These are phyloP conservation scores for Clavispora phyllophila DNA, from an alignment of 805 yeast species.

Conservation along the genomic window DNA sequence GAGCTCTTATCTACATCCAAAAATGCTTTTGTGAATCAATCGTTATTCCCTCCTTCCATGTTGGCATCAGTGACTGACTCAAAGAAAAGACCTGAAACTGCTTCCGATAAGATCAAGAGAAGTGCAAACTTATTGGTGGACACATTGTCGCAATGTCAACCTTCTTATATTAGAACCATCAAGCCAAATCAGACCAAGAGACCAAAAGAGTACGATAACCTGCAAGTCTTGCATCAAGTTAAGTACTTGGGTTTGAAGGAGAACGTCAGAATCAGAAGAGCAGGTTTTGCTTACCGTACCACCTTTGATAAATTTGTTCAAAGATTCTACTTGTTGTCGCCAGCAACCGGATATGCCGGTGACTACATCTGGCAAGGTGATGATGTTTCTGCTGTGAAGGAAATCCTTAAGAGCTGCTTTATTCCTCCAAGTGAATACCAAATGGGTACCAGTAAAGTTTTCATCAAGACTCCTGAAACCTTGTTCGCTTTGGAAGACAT, in stretches of 20 bases:
- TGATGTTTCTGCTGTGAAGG: conserved; percentile 46
- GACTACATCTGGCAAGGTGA: conserved; percentile 58
- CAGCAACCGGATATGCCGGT: conserved; percentile 88
- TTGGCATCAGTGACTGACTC: conserved; percentile 43
- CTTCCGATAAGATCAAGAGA: conserved; percentile 87
- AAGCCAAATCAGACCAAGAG: conserved; percentile 93
- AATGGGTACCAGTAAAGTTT: conserved; percentile 86
- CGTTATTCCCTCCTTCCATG: conserved; percentile 36
- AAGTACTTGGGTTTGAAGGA: conserved; percentile 95
- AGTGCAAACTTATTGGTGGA: conserved; percentile 89
- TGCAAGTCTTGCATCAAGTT: conserved; percentile 90
- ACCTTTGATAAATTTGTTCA: conserved; percentile 95
- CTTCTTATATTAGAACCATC: conserved; percentile 95
- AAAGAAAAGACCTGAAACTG: conserved; percentile 86
- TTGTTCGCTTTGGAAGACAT: conserved; percentile 90
- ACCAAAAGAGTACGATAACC: conserved; percentile 82
- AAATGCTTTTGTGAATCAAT: conserved; percentile 62
- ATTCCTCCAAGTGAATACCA: conserved; percentile 83
- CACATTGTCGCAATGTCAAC: conserved; percentile 85
- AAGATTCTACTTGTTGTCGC: conserved; percentile 82
- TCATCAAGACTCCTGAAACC: conserved; percentile 95
- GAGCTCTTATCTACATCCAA: conserved; percentile 71
- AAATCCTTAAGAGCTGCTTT: conserved; percentile 48
- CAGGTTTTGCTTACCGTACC: conserved; percentile 97
- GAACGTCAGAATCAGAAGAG: conserved; percentile 95